These are phyloP conservation scores for Dianthus caryophyllus DNA, from an alignment of 148 eudicot species.

Conservation along the genomic window DNA sequence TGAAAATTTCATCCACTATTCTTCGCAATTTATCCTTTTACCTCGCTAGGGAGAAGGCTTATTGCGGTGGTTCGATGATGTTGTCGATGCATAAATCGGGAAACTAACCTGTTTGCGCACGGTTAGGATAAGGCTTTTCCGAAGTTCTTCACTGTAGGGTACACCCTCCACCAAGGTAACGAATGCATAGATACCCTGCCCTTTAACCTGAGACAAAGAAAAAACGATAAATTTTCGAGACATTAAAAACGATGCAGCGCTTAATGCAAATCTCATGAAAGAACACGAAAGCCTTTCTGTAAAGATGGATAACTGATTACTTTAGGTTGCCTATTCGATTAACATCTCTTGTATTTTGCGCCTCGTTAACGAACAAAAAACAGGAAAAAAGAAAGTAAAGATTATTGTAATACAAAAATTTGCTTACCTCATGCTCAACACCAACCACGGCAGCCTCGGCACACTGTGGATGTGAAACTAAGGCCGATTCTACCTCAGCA, in stretches of 20 bases:
- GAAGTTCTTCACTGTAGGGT: slow-evolving; percentile 87
- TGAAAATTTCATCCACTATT: too few species aligned
- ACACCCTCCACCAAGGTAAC: slow-evolving; percentile 90
- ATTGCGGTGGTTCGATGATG: too few species aligned
- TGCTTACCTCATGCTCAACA: slow-evolving; percentile 89
- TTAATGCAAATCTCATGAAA: not conserved
- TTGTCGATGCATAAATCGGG: not conserved
- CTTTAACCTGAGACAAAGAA: slow-evolving; percentile 66
- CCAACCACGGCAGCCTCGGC: slow-evolving; percentile 99
- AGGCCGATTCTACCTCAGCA: slow-evolving; percentile 98
- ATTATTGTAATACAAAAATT: not conserved
- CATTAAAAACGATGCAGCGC: not conserved
- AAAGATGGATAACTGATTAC: not conserved
- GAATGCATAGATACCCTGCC: slow-evolving; percentile 97
- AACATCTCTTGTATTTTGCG: too few species aligned
- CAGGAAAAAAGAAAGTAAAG: not conserved
- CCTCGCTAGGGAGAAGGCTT: too few species aligned
- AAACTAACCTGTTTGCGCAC: slow-evolving; percentile 78
- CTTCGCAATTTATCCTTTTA: too few species aligned
- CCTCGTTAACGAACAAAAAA: not conserved
- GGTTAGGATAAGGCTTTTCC: slow-evolving; percentile 61
- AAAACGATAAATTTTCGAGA: not conserved
- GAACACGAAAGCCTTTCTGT: too few species aligned
- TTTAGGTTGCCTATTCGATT: not conserved
- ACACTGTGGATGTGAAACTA: slow-evolving; percentile 94